Percentiles rank a stretch among this genome's conserved stretches.
These are phyloP conservation scores for Cordyceps fumosorosea DNA, from an alignment of 2,329 filamentous ascomycete species.

Conservation along the genomic window DNA sequence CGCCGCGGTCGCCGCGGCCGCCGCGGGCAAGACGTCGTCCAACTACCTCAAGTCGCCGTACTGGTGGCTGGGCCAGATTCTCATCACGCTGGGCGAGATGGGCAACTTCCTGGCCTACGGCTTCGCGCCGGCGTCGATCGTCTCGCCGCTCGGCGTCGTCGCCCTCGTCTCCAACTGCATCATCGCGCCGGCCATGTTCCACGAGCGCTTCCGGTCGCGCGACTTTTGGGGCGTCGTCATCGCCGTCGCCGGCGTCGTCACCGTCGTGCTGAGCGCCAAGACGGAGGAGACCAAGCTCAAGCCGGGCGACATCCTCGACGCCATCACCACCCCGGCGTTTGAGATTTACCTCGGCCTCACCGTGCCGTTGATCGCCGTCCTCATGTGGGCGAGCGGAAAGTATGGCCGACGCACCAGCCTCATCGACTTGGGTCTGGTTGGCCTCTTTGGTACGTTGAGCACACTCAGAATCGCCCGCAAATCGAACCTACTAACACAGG, in stretches of 20 bases:
- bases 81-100: constrained; percentile 89
- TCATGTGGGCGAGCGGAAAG: constrained; percentile 76
- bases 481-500: constrained; percentile 5
- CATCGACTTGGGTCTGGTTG: constrained; percentile 89
- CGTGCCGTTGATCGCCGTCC: constrained; percentile 59
- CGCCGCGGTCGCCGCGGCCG: constrained; percentile 14
- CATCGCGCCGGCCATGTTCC: constrained; percentile 89
- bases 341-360: constrained; percentile 84
- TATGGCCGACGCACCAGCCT: constrained; percentile 84
- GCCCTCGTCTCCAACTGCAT: constrained; percentile 94
- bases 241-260: constrained; percentile 80
- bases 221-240: constrained; percentile 87
- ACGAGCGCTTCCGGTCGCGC: constrained; percentile 77
- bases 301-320: constrained; percentile 80
- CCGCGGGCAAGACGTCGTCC: constrained; percentile 39
- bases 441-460: constrained; percentile 68
- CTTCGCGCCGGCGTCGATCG: constrained; percentile 94
- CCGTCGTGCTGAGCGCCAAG: constrained; percentile 86
- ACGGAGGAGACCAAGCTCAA: constrained; percentile 85
- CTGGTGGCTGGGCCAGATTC: constrained; percentile 90
- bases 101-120: constrained; percentile 97
- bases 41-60: constrained; percentile 86
- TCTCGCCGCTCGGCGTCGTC: constrained; percentile 94
- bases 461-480: background rate
- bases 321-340: constrained; percentile 84